Evolutionary conservation across 2,329 filamentous ascomycete species (phyloP), one percentile per base, ranked within the genome.

Genomic region (Beauveria rudraprayagi): DNA sequence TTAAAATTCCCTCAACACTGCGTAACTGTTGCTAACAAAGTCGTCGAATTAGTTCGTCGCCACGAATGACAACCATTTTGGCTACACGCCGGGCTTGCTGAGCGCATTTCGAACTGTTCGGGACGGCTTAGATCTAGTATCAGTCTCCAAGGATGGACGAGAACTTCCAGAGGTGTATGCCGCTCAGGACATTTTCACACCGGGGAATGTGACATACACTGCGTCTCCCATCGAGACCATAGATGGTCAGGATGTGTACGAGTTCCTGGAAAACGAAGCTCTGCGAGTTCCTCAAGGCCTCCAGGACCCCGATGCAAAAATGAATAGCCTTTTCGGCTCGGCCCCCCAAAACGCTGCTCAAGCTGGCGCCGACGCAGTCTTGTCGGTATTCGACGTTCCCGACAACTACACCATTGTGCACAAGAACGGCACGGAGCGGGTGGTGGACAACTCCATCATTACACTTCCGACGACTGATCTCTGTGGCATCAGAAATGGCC

Each of bases 81-180:
- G 26, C n/a, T 66, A 66, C 8, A 61, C 55, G 2, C 64, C 66
- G 1, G 61, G 61, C 6, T 34, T 67, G 1, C 40, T 66, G n/a
- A 50, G 8, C 5, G 24, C 63, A 10, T 67, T 67, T 28, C 34
- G 16, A 1, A 63, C 47, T 5, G n/a, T 61, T 26, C 28, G n/a
- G 24, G 57, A 59, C 8, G 26, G 14, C 1, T 50, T 57, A 10
- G 41, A 55, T 4, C 37, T 67, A 3, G 63, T 66, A n/a, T 66
- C 66, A 1, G 53, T 67, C 10, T 65, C 66, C 2, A 51, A 60
- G 7, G 54, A 56, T 24, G 54, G 54, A 3, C 28, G 17, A 7
- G 19, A 57, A 22, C 2, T 57, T 30, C 55, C 55, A 5, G n/a
- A 56, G 43, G 28, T 56, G 11, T 56, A 37, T 22, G 54, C 44